phyloP scores from a whole-genome alignment of 768 basidiomycete species.

The Favolaschia claudopus region DNA sequence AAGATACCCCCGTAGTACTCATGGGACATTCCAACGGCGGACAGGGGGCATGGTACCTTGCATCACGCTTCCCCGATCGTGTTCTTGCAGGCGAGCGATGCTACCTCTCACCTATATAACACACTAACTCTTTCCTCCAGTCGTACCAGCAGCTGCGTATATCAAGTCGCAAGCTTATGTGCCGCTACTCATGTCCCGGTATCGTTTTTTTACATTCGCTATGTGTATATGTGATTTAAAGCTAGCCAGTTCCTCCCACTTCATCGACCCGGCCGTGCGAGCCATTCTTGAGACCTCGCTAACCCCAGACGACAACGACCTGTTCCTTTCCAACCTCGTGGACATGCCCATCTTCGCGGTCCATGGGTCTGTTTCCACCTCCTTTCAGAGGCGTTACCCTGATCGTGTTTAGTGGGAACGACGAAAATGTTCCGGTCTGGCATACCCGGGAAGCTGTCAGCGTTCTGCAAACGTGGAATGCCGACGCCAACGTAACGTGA shows the following conservation, averaged over 20 bases:
- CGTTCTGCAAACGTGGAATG: slow-evolving; percentile 64
- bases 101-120: background rate
- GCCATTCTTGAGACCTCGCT: slow-evolving; percentile 78
- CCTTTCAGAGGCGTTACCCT: background rate
- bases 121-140: slow-evolving; percentile 40
- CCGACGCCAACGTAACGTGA: slow-evolving; percentile 60
- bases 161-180: slow-evolving; percentile 90
- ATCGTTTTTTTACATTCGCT: background rate
- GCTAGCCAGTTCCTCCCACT: slow-evolving; percentile 67
- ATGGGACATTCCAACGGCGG: slow-evolving; percentile 95
- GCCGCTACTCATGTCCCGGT: slow-evolving; percentile 72
- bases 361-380: slow-evolving; percentile 66
- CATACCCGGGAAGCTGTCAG: slow-evolving; percentile 76
- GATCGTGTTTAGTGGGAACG: slow-evolving; percentile 61
- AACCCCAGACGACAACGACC: slow-evolving; percentile 87
- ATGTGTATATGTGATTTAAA: background rate
- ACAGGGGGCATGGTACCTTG: slow-evolving; percentile 86
- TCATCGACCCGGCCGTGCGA: slow-evolving; percentile 75
- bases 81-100: slow-evolving; percentile 61
- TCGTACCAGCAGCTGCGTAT: slow-evolving; percentile 82
- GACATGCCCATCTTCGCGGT: slow-evolving; percentile 75
- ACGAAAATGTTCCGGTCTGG: slow-evolving; percentile 90
- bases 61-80: slow-evolving; percentile 79
- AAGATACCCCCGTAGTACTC: slow-evolving; percentile 60
- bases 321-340: slow-evolving; percentile 81